Evolutionary conservation across 2,329 filamentous ascomycete species (phyloP), one percentile per base, ranked within the genome.

Genomic region (Scolecobasidium constrictum): DNA sequence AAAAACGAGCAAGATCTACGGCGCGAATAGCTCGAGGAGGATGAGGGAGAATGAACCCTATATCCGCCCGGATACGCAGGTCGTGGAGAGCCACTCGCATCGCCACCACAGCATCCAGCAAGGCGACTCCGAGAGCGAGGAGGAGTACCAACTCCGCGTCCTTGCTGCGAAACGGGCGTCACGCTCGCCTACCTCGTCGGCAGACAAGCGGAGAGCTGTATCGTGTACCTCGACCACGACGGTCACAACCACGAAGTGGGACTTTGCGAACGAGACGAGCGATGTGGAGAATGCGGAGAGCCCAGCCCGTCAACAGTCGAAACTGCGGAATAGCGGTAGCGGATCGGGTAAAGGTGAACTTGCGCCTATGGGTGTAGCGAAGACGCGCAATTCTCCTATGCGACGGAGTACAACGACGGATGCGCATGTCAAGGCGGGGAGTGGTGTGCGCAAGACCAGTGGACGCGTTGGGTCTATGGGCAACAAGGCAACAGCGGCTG

Each of bases 121-220:
- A 15, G 73, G 72, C 35, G 68, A 62, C 57, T 56, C 65, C 37
- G 84, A 92, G 57, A 83, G 81, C 16, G 87, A 94, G 47, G 86
- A 94, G 55, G 86, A 94, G 58, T 75, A 77, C 53, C 82, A 87
- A 55, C 65, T 94, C 36, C 81, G 86, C 39, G 78, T 86, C 71
- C 75, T 69, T 21, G 26, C 26, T n/a, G 55, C 60, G 75, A 49
- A 70, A 43, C 83, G 72, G 0, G 54, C 57, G 16, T 54, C 56
- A 13, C 28, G 40, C 16, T 40, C 45, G 6, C 26, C 36, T 3
- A 18, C 19, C 9, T 26, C 23, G 7, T 16, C 22, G 18, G 39
- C 11, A 12, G 39, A 16, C 45, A 82, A 78, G 64, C 64, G 70
- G 43, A 73, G 85, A 38, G 83, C 86, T 1, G 74, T 83, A 44